Base-by-base conservation (phyloP, 805 yeast species). In the Pichia membranifaciens region DNA sequence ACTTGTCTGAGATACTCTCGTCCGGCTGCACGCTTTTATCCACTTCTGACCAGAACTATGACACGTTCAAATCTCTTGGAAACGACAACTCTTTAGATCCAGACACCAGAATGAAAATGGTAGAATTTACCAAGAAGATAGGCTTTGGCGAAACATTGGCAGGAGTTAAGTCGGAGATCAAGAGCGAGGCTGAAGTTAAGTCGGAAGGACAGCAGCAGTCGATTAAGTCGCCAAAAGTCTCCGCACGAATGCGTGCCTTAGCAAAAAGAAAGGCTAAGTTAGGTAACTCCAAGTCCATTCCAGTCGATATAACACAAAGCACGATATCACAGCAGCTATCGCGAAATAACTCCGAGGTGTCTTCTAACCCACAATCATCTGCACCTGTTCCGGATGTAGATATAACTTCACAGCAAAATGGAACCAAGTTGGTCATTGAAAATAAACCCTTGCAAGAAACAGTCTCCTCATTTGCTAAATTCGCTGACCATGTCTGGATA, bases 251-350 rank as follows among this genome's bases (percentile, higher is more conserved):
- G 73, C 78, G 87, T 51, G 98, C 96, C 1, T 80, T 91, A 87
- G 96, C 96, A n/a, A 84, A 85, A 58, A 76, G 98, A 58, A 82
- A 84, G 60, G 93, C 95, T 4, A 87, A 85, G 61, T 81, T 79
- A 44, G 68, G 70, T 8, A 65, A 73, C 5, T 64, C 64, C 20
- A 76, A 73, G 56, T 61, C 64, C 4, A 60, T 65, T 38, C 77
- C 84, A 0, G 79, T 84, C 0, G 91, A 85, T 61, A 66, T 85
- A 9, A 79, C 89, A 1, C 86, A 82, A 59, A 79, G 86, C 55
- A 79, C 88, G 0, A 73, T 84, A 1, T 79, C 87, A 3, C 61
- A 79, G 42, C 71, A 78, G 51, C 31, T 52, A 18, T 63, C 74
- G 41, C 53, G 68, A 22, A 69, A 64, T 21, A 95, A 93, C 54